Conservation (phyloP, 2,329 filamentous ascomycete species). For the Xylariaceae sp. region DNA sequence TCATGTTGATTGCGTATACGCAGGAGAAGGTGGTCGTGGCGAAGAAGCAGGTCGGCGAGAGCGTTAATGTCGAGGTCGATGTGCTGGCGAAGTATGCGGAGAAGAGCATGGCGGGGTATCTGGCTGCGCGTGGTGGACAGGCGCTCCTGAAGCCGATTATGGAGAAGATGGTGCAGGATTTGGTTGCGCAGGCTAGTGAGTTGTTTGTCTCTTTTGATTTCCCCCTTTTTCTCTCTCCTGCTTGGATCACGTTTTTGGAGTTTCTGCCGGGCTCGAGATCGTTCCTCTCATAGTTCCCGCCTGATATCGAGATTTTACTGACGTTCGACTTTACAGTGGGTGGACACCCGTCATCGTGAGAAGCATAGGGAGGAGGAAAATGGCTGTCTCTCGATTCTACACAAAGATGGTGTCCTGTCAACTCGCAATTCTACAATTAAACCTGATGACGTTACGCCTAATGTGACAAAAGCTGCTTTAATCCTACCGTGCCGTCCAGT, state of each 20-base stretch:
- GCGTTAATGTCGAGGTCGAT: slow-evolving; percentile 90
- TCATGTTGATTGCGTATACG: slow-evolving; percentile 97
- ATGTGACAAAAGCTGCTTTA: background rate
- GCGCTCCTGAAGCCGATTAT: slow-evolving; percentile 52
- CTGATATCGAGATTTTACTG: slow-evolving; percentile 2
- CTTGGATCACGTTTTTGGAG: background rate
- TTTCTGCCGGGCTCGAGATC: background rate
- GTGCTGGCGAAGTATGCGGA: slow-evolving; percentile 81
- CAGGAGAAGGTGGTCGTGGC: slow-evolving; percentile 86
- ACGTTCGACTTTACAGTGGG: slow-evolving; percentile 14
- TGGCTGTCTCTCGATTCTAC: background rate
- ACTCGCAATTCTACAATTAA: background rate
- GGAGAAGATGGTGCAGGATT: slow-evolving; percentile 66
- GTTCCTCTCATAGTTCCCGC: slow-evolving; percentile 10
- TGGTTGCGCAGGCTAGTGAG: slow-evolving; percentile 62
- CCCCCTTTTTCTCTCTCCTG: background rate
- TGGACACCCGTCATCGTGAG: slow-evolving; percentile 6
- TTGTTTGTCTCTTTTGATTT: slow-evolving; percentile 29
- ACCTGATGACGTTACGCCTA: background rate
- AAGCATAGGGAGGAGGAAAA: background rate
- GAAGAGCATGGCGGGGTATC: slow-evolving; percentile 76
- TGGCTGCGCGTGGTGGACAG: slow-evolving; percentile 51
- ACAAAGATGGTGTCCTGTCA: background rate
- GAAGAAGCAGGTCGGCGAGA: slow-evolving; percentile 69
- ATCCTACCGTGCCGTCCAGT: background rate